These are phyloP conservation scores for Phycomyces blakesleeanus DNA, from an alignment of 192 early-diverging fungal species.

Conservation along the genomic window DNA sequence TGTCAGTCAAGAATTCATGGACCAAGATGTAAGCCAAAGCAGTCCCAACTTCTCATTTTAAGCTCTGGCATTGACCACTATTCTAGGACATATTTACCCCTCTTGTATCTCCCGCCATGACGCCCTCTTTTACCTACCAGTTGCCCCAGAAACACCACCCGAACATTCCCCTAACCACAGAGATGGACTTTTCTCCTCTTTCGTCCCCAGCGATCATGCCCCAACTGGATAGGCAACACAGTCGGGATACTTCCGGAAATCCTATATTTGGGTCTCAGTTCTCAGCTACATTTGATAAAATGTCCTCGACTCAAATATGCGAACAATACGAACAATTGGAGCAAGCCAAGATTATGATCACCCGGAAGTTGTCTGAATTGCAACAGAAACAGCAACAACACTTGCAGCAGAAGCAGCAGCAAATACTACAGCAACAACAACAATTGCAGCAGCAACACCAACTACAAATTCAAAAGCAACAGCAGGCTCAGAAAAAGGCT, in stretches of 20 bases:
- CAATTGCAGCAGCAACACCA: not conserved
- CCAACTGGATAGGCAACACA: slow-evolving; percentile 25
- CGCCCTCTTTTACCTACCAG: slow-evolving; percentile 54
- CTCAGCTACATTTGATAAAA: slow-evolving; percentile 3
- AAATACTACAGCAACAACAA: not conserved
- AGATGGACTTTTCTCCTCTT: slow-evolving; percentile 56
- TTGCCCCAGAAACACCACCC: slow-evolving; percentile 25
- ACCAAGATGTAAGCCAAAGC: slow-evolving; percentile 18
- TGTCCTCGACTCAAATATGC: slow-evolving; percentile 26
- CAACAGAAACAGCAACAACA: slow-evolving; percentile 11
- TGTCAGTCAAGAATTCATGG: slow-evolving; percentile 13
- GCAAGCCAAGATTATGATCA: slow-evolving; percentile 26
- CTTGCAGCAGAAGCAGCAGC: not conserved
- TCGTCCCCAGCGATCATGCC: slow-evolving; percentile 61
- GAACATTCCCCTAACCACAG: slow-evolving; percentile 18
- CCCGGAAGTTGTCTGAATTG: slow-evolving; percentile 22
- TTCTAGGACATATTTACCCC: slow-evolving; percentile 49
- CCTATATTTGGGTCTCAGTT: not conserved
- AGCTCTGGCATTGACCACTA: not conserved
- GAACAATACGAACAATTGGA: slow-evolving; percentile 34
- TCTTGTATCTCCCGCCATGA: slow-evolving; percentile 67
- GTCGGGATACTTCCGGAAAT: not conserved
- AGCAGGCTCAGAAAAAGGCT: not conserved
- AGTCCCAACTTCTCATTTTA: not conserved
- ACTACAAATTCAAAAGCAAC: not conserved